A percentile compares a stretch with the other conserved stretches of the same genome.
These are phyloP conservation scores for Chlamydomonas sp. DNA, from an alignment of 139 green algal genomes.

Conservation along the genomic window DNA sequence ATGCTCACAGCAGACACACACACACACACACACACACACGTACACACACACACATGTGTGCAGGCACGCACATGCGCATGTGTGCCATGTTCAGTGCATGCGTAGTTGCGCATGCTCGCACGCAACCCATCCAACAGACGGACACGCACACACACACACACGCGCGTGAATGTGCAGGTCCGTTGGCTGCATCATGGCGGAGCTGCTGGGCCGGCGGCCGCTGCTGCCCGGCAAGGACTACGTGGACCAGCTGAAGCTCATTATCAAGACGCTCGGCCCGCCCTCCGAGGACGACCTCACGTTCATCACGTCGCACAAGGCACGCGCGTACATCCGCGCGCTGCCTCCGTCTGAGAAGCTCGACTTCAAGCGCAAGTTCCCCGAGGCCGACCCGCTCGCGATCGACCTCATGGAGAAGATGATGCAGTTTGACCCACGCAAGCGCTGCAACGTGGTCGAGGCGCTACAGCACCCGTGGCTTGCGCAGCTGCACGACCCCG, in stretches of 20 bases:
- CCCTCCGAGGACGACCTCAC: slow-evolving; percentile 81
- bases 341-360: slow-evolving; percentile 48
- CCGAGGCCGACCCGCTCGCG: slow-evolving; percentile 57
- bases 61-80: too few relatives aligned
- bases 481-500: slow-evolving; percentile 70
- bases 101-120: too few relatives aligned
- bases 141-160: too few relatives aligned
- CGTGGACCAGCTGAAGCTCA: slow-evolving; percentile 90
- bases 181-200: slow-evolving; percentile 89
- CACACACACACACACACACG: too few relatives aligned
- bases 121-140: too few relatives aligned
- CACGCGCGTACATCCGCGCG: slow-evolving; percentile 69
- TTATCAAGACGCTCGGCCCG: slow-evolving; percentile 81
- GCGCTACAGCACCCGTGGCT: slow-evolving; percentile 88
- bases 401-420: slow-evolving; percentile 84
- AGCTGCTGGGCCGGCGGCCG: slow-evolving; percentile 80
- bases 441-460: slow-evolving; percentile 73
- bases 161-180: too few relatives aligned
- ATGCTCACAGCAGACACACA: too few relatives aligned
- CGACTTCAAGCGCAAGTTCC: slow-evolving; percentile 55
- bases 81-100: too few relatives aligned
- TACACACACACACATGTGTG: too few relatives aligned
- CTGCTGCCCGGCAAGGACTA: slow-evolving; percentile 87
- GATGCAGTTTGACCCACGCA: slow-evolving; percentile 85
- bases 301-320: slow-evolving; percentile 81